These are phyloP conservation scores for Phytopythium chamaehyphon DNA, from an alignment of 352 stramenopile species.

Conservation along the genomic window DNA sequence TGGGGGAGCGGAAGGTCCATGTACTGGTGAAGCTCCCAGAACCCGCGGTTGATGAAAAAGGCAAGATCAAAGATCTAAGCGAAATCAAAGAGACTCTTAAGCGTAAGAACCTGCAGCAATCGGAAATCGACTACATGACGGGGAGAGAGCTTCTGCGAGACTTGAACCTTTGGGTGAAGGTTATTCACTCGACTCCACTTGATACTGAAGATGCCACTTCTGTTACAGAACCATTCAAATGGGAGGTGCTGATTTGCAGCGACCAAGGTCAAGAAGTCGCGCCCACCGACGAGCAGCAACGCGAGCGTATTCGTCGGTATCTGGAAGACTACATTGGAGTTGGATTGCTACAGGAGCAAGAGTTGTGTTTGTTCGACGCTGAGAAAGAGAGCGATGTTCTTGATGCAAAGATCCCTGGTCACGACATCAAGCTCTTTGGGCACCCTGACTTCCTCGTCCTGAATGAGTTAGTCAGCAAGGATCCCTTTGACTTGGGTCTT, in stretches of 20 bases:
- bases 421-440: constrained; percentile 27
- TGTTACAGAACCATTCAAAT: not conserved
- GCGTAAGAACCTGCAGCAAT: not conserved
- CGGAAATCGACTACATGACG: too few species aligned
- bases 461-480: constrained; percentile 18
- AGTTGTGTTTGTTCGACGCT: constrained; percentile 33
- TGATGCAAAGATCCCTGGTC: constrained; percentile 14
- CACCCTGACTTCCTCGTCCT: constrained; percentile 39
- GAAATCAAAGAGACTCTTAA: constrained; percentile 16
- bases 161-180: too few species aligned
- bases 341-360: constrained; percentile 20
- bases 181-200: too few species aligned
- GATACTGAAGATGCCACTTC: not conserved
- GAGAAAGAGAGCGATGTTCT: constrained; percentile 27
- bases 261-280: not conserved
- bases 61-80: constrained; percentile 9
- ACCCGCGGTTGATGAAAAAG: constrained; percentile 1
- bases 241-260: not conserved
- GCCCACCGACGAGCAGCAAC: constrained; percentile 6
- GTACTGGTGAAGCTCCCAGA: constrained; percentile 5
- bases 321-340: constrained; percentile 34
- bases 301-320: constrained; percentile 22
- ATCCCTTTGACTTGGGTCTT: constrained; percentile 8
- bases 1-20: not conserved
- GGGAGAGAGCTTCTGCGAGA: too few species aligned